These are phyloP conservation scores for Melastoma candidum DNA, from an alignment of 441 rosid species.

Conservation along the genomic window DNA sequence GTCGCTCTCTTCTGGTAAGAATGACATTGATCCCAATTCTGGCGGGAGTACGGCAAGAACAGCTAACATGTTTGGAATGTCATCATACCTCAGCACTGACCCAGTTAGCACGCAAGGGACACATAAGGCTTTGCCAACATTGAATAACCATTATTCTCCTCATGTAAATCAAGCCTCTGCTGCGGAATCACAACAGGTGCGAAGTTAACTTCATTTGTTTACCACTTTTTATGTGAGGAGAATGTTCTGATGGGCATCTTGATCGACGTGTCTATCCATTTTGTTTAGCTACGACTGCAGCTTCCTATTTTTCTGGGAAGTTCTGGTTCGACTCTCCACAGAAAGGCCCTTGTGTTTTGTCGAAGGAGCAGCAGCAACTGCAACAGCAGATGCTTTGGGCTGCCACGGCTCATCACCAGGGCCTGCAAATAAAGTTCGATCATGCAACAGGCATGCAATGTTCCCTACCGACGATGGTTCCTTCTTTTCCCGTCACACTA, in stretches of 20 bases:
- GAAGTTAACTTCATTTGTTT: not conserved
- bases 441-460: constrained; percentile 15
- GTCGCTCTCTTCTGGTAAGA: constrained; percentile 40
- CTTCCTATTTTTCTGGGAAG: constrained; percentile 31
- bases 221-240: too few species aligned
- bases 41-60: constrained; percentile 10
- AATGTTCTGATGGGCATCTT: not conserved
- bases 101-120: too few species aligned
- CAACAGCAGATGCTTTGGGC: constrained; percentile 40
- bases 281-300: constrained; percentile 39
- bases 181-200: constrained; percentile 50
- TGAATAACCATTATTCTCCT: constrained; percentile 22
- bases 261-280: not conserved
- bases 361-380: constrained; percentile 30
- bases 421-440: constrained; percentile 36
- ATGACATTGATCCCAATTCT: constrained; percentile 17
- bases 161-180: constrained; percentile 35
- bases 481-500: constrained; percentile 20
- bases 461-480: constrained; percentile 11
- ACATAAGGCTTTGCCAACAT: constrained; percentile 25
- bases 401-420: constrained; percentile 25
- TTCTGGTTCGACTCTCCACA: constrained; percentile 23
- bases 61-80: constrained; percentile 22
- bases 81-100: constrained; percentile 21
- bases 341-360: constrained; percentile 12